These are phyloP conservation scores for Coix lacrymajobi DNA, from an alignment of 176 grass and related monocot species.

Conservation along the genomic window DNA sequence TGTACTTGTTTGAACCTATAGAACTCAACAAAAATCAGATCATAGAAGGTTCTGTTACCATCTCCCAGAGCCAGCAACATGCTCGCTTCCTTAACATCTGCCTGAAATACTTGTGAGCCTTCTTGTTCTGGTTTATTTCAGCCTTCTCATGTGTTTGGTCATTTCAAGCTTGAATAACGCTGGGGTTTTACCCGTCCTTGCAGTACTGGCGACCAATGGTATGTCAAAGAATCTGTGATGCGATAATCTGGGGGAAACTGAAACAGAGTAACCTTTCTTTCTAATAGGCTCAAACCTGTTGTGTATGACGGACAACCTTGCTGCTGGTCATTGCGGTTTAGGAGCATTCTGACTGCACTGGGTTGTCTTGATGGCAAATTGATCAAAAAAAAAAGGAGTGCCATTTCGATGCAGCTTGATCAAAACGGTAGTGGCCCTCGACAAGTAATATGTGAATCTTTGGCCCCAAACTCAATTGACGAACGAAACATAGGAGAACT, in stretches of 20 bases:
- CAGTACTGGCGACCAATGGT: conserved; percentile 76
- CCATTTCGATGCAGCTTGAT: background rate
- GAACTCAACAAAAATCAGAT: conserved; percentile 84
- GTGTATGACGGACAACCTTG: background rate
- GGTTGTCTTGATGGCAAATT: background rate
- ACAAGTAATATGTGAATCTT: background rate
- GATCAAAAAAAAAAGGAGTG: background rate
- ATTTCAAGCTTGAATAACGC: conserved; percentile 18
- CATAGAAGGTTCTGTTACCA: conserved; percentile 90
- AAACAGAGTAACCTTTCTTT: background rate
- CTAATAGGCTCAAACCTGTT: background rate
- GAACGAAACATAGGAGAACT: conserved; percentile 20
- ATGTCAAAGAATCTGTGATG: conserved; percentile 85
- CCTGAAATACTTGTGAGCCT: conserved; percentile 79
- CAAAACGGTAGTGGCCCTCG: background rate
- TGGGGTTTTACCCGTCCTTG: background rate
- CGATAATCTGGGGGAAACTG: conserved; percentile 26
- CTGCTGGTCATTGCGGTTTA: conserved; percentile 30
- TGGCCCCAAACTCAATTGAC: background rate
- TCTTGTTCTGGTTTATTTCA: background rate
- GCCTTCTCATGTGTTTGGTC: background rate
- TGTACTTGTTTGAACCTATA: conserved; percentile 93
- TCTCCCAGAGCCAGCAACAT: conserved; percentile 81
- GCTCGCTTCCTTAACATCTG: conserved; percentile 80
- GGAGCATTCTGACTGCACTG: conserved; percentile 13